These are phyloP conservation scores for Carnegiea gigantea DNA, from an alignment of 179 eudicot species.

Conservation along the genomic window DNA sequence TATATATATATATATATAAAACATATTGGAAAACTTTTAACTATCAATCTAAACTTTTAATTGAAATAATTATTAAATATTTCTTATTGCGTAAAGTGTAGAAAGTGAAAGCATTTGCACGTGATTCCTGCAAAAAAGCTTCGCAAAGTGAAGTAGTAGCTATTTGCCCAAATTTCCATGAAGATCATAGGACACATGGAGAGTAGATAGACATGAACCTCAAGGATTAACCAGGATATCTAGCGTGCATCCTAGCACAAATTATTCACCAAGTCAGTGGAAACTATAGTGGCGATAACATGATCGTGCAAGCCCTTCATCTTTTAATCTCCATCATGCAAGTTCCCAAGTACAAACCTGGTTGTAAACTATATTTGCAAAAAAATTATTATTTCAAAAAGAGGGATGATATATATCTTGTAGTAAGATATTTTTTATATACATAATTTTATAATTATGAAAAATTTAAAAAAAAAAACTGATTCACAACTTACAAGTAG, in stretches of 20 bases:
- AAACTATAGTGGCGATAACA: not conserved
- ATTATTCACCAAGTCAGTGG: not conserved
- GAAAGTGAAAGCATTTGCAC: conserved; percentile 2
- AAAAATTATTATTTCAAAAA: no score
- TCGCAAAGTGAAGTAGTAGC: not conserved
- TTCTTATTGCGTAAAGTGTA: not conserved
- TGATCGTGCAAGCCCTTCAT: not conserved
- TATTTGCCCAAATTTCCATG: not conserved
- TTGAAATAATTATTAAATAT: no score
- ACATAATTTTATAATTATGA: no score
- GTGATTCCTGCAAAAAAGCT: conserved; percentile 17
- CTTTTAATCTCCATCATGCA: not conserved
- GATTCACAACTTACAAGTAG: no score
- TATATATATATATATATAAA: no score
- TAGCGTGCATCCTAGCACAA: not conserved
- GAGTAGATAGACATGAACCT: not conserved
- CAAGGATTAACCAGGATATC: not conserved
- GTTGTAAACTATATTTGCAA: no score
- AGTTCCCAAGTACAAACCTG: no score
- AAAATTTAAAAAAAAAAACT: no score
- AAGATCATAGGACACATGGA: not conserved
- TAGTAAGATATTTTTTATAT: no score
- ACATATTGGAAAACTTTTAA: no score
- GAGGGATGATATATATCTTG: no score
- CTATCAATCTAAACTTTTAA: no score